A percentile compares a stretch with the other conserved stretches of the same genome.
phyloP scores from a whole-genome alignment of 805 yeast genomes.

The Metschnikowia amazonensis region DNA sequence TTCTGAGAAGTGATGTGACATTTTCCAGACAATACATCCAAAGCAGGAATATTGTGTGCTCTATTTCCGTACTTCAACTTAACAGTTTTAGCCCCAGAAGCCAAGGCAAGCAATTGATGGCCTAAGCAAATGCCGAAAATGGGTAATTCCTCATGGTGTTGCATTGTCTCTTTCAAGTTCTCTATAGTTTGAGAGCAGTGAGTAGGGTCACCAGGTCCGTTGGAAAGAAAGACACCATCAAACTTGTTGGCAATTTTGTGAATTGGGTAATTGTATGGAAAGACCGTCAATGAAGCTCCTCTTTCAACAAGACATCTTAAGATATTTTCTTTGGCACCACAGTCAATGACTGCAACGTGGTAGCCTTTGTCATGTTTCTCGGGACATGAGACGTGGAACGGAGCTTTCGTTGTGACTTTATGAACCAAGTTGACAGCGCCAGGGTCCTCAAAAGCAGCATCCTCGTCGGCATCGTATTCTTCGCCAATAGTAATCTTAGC shows the following conservation, averaged over 20 bases:
- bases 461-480: slow-evolving; percentile 87
- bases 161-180: slow-evolving; percentile 55
- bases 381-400: slow-evolving; percentile 79
- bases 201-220: slow-evolving; percentile 99
- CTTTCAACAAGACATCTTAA: slow-evolving; percentile 89
- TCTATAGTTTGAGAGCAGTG: slow-evolving; percentile 68
- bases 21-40: slow-evolving; percentile 83
- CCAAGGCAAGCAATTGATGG: slow-evolving; percentile 92
- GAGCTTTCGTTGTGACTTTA: slow-evolving; percentile 91
- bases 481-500: slow-evolving; percentile 89
- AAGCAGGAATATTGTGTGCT: slow-evolving; percentile 97
- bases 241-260: slow-evolving; percentile 87
- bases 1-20: slow-evolving; percentile 98
- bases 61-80: slow-evolving; percentile 97
- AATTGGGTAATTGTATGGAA: slow-evolving; percentile 93
- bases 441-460: slow-evolving; percentile 88
- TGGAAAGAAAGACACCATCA: slow-evolving; percentile 92
- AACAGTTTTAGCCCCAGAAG: slow-evolving; percentile 88
- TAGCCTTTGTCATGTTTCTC: slow-evolving; percentile 48
- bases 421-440: slow-evolving; percentile 85
- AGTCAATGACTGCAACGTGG: slow-evolving; percentile 91
- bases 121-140: slow-evolving; percentile 98
- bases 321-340: slow-evolving; percentile 98
- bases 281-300: slow-evolving; percentile 94
- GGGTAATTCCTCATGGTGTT: slow-evolving; percentile 72